phyloP scores from a whole-genome alignment of 768 basidiomycete genomes.

The Boletus edulis region DNA sequence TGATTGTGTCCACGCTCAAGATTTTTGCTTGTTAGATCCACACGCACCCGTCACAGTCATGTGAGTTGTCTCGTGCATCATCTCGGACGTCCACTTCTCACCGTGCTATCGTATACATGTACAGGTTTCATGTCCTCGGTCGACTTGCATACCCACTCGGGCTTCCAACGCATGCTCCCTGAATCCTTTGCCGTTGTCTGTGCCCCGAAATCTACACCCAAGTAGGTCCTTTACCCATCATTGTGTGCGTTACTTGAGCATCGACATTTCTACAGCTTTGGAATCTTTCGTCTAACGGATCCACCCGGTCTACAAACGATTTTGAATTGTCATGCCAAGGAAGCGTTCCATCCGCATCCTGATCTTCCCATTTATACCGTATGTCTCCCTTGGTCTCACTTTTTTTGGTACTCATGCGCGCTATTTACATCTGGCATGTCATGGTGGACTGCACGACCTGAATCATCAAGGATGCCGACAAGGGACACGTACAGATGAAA shows the following conservation, averaged over 20 bases:
- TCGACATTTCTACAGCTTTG: conserved; percentile 46
- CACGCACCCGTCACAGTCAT: conserved; percentile 88
- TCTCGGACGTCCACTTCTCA: background rate
- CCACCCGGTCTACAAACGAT: conserved; percentile 79
- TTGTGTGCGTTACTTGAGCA: background rate
- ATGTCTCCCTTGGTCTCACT: conserved; percentile 25
- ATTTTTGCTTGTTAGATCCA: conserved; percentile 59
- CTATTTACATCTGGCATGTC: background rate
- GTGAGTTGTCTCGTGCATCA: conserved; percentile 38
- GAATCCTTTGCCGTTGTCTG: conserved; percentile 94
- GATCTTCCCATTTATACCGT: conserved; percentile 86
- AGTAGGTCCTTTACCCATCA: conserved; percentile 41
- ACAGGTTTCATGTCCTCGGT: conserved; percentile 92
- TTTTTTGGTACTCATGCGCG: background rate
- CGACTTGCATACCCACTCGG: conserved; percentile 88
- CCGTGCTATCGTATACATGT: background rate
- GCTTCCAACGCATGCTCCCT: conserved; percentile 85
- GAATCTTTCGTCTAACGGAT: conserved; percentile 87
- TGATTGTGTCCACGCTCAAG: background rate
- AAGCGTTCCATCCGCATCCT: conserved; percentile 85
- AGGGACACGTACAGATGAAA: conserved; percentile 79
- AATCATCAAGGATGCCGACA: conserved; percentile 67
- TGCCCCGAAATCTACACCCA: conserved; percentile 75
- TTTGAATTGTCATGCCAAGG: conserved; percentile 61
- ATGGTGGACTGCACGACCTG: background rate